Evolutionary conservation across 2,329 filamentous ascomycete genomes (phyloP), one percentile per base, ranked within the genome.

Genomic region (Colletotrichum godetiae): DNA sequence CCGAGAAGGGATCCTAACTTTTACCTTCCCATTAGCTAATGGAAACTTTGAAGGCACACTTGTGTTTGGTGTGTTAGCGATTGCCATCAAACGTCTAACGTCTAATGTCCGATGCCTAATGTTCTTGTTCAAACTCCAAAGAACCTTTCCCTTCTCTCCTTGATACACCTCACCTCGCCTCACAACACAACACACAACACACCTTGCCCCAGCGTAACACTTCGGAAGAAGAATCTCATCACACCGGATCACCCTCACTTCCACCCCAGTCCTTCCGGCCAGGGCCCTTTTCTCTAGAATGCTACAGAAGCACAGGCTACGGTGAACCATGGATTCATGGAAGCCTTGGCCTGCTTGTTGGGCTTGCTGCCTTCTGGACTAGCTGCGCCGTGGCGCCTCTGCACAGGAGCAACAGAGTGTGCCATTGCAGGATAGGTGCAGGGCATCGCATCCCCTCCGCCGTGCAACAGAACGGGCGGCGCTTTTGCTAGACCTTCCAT

Each of bases 401-500:
- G 65, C 42, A 33, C 33, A 59, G 42, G 37, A 64, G 58, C 67
- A 24, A n/a, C 46, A 65, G 27, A 55, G 33, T 52, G 70, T 69
- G 46, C n/a, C 66, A 69, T 64, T 64, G 70, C 70, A 72, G 65
- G 22, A 61, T 29, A 19, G 58, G 33, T 46, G 53, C 69, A 72
- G 64, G 49, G 64, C 42, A 29, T 37, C 31, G 69, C 70, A 69
- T 27, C 65, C 65, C 52, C 57, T 72, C 29, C 64, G 24, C 29
- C 22, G 49, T 53, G n/a, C 37, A 33, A 64, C 46, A 27, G 58
- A 58, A 33, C 66, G 22, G 70, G 31, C 70, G 70, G 70, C 70
- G 67, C 60, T 59, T 27, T 49, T 56, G 52, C 55, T 33, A 58
- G 70, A 73, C 37, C 70, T 73, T 73, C 70, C 56, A 33, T 73